Evolutionary conservation across 345 rosid species (phyloP), one percentile per base, ranked within the genome.

Genomic region (Erodium maritimum): DNA sequence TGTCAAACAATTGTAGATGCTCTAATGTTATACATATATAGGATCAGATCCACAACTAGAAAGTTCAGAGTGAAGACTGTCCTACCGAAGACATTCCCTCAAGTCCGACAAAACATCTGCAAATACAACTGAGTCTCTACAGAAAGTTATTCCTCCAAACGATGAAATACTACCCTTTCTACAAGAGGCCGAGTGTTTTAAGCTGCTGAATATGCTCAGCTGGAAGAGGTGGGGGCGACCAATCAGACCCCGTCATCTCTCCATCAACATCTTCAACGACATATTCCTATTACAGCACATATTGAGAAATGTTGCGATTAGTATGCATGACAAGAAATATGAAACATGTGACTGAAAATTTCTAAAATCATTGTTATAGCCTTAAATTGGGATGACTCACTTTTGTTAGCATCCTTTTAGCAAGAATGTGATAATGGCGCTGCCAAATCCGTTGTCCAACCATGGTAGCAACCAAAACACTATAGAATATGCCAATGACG

Each of bases 381-480:
- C 2, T 11, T 29, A 29, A 29, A 29, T 29, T 29, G 9, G 37
- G 37, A 29, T 42, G 55, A 61, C 87, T 81, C 71, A 94, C 99
- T 75, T 94, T 94, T 65, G 96, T 94, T 62, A 90, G 82, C 99
- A 94, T 87, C 76, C 97, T 76, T 78, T 90, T 90, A 17, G 96
- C 99, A 21, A 94, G 93, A 65, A 94, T 94, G 79, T 94, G 99
- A 74, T 94, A 94, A 61, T 94, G 99, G 22, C 96, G 81, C 71
- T 94, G 99, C 99, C 99, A 94, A 65, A 90, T 90, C 58, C 99
- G 81, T 61, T 94, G 99, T 23, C 97, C 97, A 62, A 94, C 99
- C 99, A 94, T 94, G 23, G 99, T 94, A 61, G 99, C 97, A 56
- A 94, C 96, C 77, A 94, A 76, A 52, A 87, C 96, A 34, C 97